Evolutionary conservation across 371 early-diverging fungal species (phyloP).

Genomic region (Apophysomyces variabilis): DNA sequence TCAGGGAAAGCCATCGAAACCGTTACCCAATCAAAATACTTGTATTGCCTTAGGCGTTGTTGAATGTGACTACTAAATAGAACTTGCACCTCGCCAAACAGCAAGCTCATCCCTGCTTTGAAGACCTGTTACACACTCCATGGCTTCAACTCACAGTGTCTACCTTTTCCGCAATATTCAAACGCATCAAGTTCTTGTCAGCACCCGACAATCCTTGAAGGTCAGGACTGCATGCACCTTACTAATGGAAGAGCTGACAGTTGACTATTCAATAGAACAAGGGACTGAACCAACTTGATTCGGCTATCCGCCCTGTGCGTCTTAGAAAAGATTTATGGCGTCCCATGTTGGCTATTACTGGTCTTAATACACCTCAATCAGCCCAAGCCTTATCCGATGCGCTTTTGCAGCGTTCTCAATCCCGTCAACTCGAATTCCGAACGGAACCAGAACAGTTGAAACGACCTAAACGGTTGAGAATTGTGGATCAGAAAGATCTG

Average conservation of each 20-base stretch:
- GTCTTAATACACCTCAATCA: slow-evolving; percentile 49
- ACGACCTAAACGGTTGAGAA: slow-evolving; percentile 54
- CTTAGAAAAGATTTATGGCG: slow-evolving; percentile 68
- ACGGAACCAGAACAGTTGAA: slow-evolving; percentile 41
- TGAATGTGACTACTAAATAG: no score
- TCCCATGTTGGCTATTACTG: slow-evolving; percentile 60
- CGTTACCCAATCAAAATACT: no score
- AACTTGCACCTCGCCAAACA: no score
- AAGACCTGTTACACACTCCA: neutral
- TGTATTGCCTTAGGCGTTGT: no score
- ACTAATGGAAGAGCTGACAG: neutral
- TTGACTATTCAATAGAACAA: slow-evolving; percentile 41
- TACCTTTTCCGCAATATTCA: slow-evolving; percentile 67
- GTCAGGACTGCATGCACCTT: slow-evolving; percentile 18
- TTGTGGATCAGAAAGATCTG: slow-evolving; percentile 42
- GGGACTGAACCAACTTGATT: slow-evolving; percentile 43
- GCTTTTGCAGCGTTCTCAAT: slow-evolving; percentile 54
- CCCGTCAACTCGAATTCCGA: slow-evolving; percentile 40
- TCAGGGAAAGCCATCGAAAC: no score
- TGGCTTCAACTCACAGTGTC: slow-evolving; percentile 32
- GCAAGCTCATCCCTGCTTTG: no score
- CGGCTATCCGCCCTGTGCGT: slow-evolving; percentile 42
- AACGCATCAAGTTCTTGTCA: slow-evolving; percentile 64
- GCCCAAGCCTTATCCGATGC: slow-evolving; percentile 65
- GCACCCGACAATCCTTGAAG: slow-evolving; percentile 46